A percentile compares a stretch with the other conserved stretches of the same genome.
Evolutionary conservation across 768 basidiomycete species (phyloP).

Genomic region (Amanita phalloides): DNA sequence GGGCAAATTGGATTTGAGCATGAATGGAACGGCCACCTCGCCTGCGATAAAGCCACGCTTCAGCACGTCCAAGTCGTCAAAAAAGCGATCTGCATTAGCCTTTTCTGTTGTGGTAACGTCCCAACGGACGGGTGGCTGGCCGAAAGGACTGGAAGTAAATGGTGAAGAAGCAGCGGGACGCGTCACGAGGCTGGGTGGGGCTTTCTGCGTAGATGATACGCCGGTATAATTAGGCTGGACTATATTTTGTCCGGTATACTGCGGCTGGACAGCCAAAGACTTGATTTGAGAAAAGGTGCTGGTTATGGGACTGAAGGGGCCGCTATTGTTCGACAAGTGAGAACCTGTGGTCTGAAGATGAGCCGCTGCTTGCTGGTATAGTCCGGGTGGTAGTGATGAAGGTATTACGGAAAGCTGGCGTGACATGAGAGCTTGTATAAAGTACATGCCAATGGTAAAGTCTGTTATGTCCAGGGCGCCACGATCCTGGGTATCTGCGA

Average conservation of each 20-base stretch:
- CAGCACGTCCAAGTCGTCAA: conserved; percentile 69
- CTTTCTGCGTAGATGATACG: conserved; percentile 18
- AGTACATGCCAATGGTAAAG: conserved; percentile 93
- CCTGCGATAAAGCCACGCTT: conserved; percentile 81
- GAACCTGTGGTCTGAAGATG: conserved; percentile 22
- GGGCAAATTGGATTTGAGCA: conserved; percentile 80
- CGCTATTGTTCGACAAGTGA: conserved; percentile 54
- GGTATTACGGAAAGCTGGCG: conserved; percentile 65
- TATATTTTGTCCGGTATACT: conserved; percentile 50
- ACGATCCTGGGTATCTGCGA: conserved; percentile 92
- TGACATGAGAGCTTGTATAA: conserved; percentile 90
- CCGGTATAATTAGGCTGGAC: conserved; percentile 43
- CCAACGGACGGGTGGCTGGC: conserved; percentile 42
- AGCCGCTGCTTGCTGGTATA: conserved; percentile 76
- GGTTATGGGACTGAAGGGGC: conserved; percentile 47
- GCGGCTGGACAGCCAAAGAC: conserved; percentile 34
- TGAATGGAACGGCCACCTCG: conserved; percentile 90
- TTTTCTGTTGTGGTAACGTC: conserved; percentile 81
- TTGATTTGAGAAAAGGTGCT: conserved; percentile 29
- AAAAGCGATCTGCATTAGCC: conserved; percentile 63
- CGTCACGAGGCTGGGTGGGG: conserved; percentile 27
- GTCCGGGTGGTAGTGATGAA: conserved; percentile 60
- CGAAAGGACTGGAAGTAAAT: conserved; percentile 15
- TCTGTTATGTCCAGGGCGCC: conserved; percentile 84
- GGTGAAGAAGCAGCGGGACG: conserved; percentile 19